Evolutionary conservation across 805 yeast species (phyloP), one percentile per base, ranked within the genome.

Genomic region (Yamadazyma kitorensis): DNA sequence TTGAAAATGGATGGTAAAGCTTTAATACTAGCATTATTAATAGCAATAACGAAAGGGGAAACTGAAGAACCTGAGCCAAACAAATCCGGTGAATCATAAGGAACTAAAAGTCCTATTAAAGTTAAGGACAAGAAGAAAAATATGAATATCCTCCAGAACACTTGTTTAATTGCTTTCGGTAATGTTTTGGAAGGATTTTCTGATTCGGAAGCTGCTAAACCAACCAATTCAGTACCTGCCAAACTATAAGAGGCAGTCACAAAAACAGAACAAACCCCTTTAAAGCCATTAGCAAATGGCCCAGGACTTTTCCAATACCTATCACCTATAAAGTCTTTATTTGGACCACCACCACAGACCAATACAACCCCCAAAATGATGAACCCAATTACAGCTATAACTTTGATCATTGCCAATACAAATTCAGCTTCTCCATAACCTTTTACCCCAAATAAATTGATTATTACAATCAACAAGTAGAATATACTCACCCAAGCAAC

Each of bases 31-130:
- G 76, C 83, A 34, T 70, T 61, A 19, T 70, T 63, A 37, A 82
- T 75, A 25, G 89, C 87, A 57, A 82, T 71, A 45, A 82, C 89
- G 52, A 82, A 82, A 17, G 91, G 91, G 12, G 89, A 82, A 18
- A 86, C 80, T 18, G 79, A 59, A 26, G 77, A 72, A 16, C 60
- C 63, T 49, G 72, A 59, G 2, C 44, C 44, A 39, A 78, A 59
- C 46, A 75, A 62, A 24, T 62, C 48, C 3, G 61, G 56, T 44
- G 73, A 69, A 51, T 64, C 58, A 57, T 71, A 74, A 31, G 87
- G 86, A 18, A 66, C 71, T 36, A 66, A 51, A 26, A 52, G 54
- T 9, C 70, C 70, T 19, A 65, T 57, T 29, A 62, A 39, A 9
- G 56, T 53, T 34, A 60, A 52, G 1, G 62, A 51, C 23, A 49